phyloP scores from a whole-genome alignment of 1,139 yeast genomes.

The Nadsonia starkeyi-henricii region DNA sequence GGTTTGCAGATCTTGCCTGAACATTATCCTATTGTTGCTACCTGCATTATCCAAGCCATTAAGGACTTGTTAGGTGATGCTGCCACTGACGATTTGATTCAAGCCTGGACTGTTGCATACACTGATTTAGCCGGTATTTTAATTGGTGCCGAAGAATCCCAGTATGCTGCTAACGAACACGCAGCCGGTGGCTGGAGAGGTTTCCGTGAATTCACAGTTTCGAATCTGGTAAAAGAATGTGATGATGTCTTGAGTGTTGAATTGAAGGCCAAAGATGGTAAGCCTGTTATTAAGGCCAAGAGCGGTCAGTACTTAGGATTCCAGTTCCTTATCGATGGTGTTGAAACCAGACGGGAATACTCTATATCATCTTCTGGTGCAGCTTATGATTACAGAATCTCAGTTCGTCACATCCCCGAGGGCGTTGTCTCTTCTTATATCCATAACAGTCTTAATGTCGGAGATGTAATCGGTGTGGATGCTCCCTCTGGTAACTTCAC shows the following conservation, averaged over 20 bases:
- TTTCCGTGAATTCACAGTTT: slow-evolving; percentile 39
- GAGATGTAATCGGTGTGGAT: slow-evolving; percentile 36
- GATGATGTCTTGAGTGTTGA: slow-evolving; percentile 38
- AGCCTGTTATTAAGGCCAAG: slow-evolving; percentile 24
- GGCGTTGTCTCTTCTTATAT: slow-evolving; percentile 43
- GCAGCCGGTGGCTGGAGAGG: slow-evolving; percentile 38
- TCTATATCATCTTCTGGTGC: slow-evolving; percentile 29
- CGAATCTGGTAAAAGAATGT: slow-evolving; percentile 32
- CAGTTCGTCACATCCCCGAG: slow-evolving; percentile 34
- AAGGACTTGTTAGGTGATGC: slow-evolving; percentile 40
- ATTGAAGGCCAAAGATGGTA: slow-evolving; percentile 35
- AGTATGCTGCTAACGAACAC: slow-evolving; percentile 27
- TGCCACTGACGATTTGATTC: slow-evolving; percentile 42
- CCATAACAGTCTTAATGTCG: slow-evolving; percentile 36
- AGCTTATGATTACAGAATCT: slow-evolving; percentile 33
- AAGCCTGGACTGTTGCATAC: slow-evolving; percentile 58
- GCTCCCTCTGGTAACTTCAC: slow-evolving; percentile 49
- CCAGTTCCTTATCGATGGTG: slow-evolving; percentile 28
- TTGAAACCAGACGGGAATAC: slow-evolving; percentile 33
- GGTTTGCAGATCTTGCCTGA: slow-evolving; percentile 49
- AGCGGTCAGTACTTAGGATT: slow-evolving; percentile 55
- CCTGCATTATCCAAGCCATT: slow-evolving; percentile 40
- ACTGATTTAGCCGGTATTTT: slow-evolving; percentile 47
- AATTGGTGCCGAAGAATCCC: slow-evolving; percentile 39
- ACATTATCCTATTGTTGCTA: slow-evolving; percentile 55